phyloP scores from a whole-genome alignment of 495 filamentous ascomycete species.

The Penicillium bovifimosum region DNA sequence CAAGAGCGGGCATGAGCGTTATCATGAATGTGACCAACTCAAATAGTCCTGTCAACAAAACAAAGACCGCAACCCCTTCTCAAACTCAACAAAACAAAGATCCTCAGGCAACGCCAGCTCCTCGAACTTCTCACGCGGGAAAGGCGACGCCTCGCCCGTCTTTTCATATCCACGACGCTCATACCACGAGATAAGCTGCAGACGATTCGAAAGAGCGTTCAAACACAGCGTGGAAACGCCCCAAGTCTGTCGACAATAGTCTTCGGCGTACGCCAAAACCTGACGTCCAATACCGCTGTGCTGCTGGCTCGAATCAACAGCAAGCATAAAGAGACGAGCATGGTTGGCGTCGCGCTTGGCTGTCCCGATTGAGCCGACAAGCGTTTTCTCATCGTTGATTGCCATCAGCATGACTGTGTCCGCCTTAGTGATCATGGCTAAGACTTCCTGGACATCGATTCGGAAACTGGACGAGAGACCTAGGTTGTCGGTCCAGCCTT shows the following conservation, averaged over 20 bases:
- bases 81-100: conserved; percentile 34
- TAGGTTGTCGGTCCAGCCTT: conserved; percentile 36
- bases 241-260: conserved; percentile 29
- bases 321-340: conserved; percentile 40
- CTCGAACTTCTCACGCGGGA: conserved; percentile 29
- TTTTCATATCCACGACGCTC: conserved; percentile 33
- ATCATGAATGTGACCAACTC: not conserved
- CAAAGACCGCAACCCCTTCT: conserved; percentile 13
- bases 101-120: conserved; percentile 30
- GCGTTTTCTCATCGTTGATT: conserved; percentile 7
- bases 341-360: conserved; percentile 14
- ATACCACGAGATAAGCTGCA: conserved; percentile 42
- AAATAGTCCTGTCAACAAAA: not conserved
- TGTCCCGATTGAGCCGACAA: conserved; percentile 34
- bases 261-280: conserved; percentile 37
- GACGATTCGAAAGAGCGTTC: conserved; percentile 35
- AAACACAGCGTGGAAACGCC: conserved; percentile 27
- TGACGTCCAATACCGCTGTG: conserved; percentile 35
- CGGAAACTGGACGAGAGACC: conserved; percentile 28
- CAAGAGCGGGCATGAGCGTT: no score
- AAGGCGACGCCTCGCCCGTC: conserved; percentile 36
- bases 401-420: conserved; percentile 33
- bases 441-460: conserved; percentile 22
- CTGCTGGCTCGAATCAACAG: conserved; percentile 33
- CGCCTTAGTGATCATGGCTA: conserved; percentile 37